A percentile compares a stretch with the other conserved stretches of the same genome.
Conservation (phyloP, 352 stramenopile genomes). For the Pythium insidiosum region DNA sequence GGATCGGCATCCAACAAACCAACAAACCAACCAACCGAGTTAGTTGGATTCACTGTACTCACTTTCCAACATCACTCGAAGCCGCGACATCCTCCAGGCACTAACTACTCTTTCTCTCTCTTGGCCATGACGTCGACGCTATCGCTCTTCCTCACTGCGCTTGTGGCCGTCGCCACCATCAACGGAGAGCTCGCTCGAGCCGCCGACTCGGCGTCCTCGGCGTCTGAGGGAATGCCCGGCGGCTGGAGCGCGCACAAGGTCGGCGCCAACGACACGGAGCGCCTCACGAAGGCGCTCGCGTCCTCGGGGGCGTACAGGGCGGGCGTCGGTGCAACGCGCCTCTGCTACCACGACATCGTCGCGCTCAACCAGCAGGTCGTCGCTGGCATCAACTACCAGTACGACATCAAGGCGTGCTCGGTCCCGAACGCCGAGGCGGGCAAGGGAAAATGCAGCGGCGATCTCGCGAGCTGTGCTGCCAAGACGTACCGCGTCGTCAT, state of each 20-base stretch:
- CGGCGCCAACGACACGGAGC: not conserved
- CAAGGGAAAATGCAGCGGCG: not conserved
- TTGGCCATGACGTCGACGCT: no score
- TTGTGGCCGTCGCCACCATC: no score
- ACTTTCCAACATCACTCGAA: no score
- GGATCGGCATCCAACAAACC: no score
- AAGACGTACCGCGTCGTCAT: conserved; percentile 1
- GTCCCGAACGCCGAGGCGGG: not conserved
- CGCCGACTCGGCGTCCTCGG: no score
- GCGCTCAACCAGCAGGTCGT: conserved; percentile 19
- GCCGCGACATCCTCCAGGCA: no score
- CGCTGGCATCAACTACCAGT: conserved; percentile 18
- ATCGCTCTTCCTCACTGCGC: no score
- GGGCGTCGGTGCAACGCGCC: conserved; percentile 7
- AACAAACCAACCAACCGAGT: no score
- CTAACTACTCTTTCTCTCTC: no score
- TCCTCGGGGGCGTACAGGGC: conserved; percentile 11
- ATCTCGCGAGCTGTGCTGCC: not conserved
- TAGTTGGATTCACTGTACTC: no score
- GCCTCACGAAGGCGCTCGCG: not conserved
- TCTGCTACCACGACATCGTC: conserved; percentile 20
- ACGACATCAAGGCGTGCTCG: conserved; percentile 12
- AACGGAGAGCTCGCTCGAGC: no score
- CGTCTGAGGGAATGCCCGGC: not conserved
- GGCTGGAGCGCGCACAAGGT: not conserved